A percentile compares a stretch with the other conserved stretches of the same genome.
phyloP scores from a whole-genome alignment of 2,329 filamentous ascomycete species.

The Thermomyces lanuginosus region DNA sequence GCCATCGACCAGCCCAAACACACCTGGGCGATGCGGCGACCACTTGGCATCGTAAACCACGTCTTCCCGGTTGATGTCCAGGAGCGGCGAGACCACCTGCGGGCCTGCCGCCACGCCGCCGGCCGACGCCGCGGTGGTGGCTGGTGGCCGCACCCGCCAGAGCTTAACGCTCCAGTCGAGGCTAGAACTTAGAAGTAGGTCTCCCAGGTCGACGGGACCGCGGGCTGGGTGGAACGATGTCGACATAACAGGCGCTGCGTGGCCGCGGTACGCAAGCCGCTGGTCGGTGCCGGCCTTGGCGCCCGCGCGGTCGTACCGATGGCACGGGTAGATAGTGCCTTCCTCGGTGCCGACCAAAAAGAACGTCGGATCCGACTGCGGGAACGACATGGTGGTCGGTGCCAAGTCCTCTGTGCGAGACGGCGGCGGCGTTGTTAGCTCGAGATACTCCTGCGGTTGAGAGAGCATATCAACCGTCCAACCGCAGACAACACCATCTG shows the following conservation, averaged over 20 bases:
- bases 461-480: conserved; percentile 98
- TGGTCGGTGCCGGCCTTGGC: conserved; percentile 91
- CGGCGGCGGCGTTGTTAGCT: conserved; percentile 69
- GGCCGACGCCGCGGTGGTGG: conserved; percentile 22
- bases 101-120: conserved; percentile 18
- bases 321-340: conserved; percentile 88
- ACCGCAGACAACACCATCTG: conserved; percentile 87
- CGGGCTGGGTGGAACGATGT: conserved; percentile 88
- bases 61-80: conserved; percentile 87
- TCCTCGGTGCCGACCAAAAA: conserved; percentile 96
- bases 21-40: conserved; percentile 84
- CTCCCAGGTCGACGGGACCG: conserved; percentile 84
- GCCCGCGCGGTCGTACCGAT: conserved; percentile 90
- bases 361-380: conserved; percentile 86
- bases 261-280: conserved; percentile 73
- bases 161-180: conserved; percentile 96
- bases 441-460: conserved; percentile 85
- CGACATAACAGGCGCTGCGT: conserved; percentile 88
- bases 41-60: conserved; percentile 92
- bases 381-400: conserved; percentile 88
- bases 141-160: conserved; percentile 63
- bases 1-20: conserved; percentile 89
- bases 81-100: conserved; percentile 51
- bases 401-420: conserved; percentile 88
- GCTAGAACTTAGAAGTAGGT: conserved; percentile 79